Evolutionary conservation across 2,329 filamentous ascomycete genomes (phyloP).

Genomic region (Anthostomella pinea): DNA sequence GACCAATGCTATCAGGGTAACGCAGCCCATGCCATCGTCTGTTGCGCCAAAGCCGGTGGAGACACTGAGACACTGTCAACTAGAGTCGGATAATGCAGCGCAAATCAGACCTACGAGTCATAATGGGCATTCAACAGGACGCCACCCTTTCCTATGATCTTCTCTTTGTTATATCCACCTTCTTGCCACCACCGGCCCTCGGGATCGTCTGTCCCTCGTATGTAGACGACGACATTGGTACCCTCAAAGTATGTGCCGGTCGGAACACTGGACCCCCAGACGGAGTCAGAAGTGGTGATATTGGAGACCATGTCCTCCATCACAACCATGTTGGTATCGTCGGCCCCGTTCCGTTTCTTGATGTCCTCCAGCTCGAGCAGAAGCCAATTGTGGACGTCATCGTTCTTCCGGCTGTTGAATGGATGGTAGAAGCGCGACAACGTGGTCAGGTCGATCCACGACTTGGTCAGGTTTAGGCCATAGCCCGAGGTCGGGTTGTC

Average conservation of each 20-base stretch:
- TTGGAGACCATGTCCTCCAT: constrained; percentile 81
- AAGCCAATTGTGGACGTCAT: constrained; percentile 74
- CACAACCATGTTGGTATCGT: constrained; percentile 54
- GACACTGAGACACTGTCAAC: constrained; percentile 54
- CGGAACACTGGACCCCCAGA: constrained; percentile 29
- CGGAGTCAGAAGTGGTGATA: constrained; percentile 57
- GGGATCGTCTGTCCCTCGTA: constrained; percentile 76
- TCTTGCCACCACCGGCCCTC: constrained; percentile 70
- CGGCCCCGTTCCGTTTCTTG: constrained; percentile 56
- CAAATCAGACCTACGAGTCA: constrained; percentile 56
- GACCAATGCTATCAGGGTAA: constrained; percentile 81
- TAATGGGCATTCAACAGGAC: constrained; percentile 95
- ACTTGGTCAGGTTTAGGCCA: constrained; percentile 78
- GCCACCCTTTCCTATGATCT: constrained; percentile 62
- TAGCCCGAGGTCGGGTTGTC: constrained; percentile 47
- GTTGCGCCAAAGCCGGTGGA: constrained; percentile 91
- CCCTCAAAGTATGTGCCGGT: constrained; percentile 80
- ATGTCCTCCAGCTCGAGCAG: constrained; percentile 69
- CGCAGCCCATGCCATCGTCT: constrained; percentile 86
- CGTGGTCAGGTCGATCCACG: constrained; percentile 78
- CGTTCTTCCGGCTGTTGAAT: constrained; percentile 83
- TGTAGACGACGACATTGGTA: constrained; percentile 88
- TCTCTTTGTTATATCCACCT: constrained; percentile 37
- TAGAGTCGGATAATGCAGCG: neutral
- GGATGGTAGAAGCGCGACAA: constrained; percentile 79